Evolutionary conservation across 1,139 yeast genomes (phyloP).

Genomic region (Oligophagozyma castellii): DNA sequence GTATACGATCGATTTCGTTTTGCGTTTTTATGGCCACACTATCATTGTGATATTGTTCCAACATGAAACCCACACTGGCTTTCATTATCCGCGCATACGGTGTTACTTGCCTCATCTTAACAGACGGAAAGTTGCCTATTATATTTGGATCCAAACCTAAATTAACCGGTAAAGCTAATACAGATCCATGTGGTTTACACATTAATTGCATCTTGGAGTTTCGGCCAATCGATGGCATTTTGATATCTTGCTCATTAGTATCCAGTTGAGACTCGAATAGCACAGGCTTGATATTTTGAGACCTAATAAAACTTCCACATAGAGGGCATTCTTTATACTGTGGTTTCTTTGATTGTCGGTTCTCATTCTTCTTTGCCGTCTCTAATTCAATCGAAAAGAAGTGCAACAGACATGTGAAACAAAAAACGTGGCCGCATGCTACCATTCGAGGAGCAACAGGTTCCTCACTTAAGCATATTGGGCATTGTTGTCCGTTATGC

Average conservation of each 20-base stretch:
- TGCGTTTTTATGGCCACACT: conserved; percentile 37
- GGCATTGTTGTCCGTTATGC: conserved; percentile 66
- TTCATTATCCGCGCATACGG: conserved; percentile 48
- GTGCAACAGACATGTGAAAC: conserved; percentile 67
- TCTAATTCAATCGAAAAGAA: conserved; percentile 40
- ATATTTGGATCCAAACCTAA: conserved; percentile 24
- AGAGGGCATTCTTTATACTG: conserved; percentile 72
- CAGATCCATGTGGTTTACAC: conserved; percentile 48
- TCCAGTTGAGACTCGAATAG: conserved; percentile 29
- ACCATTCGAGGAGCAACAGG: conserved; percentile 93
- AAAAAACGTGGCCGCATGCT: conserved; percentile 85
- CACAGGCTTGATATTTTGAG: conserved; percentile 59
- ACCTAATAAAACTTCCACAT: conserved; percentile 51
- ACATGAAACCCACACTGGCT: conserved; percentile 43
- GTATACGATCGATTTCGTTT: conserved; percentile 40
- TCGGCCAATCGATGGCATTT: conserved; percentile 43
- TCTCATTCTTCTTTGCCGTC: conserved; percentile 17
- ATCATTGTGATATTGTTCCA: conserved; percentile 35
- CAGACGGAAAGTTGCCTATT: conserved; percentile 32
- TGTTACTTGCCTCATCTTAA: conserved; percentile 25
- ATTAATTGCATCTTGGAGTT: conserved; percentile 55
- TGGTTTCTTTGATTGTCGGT: conserved; percentile 24
- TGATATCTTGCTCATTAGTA: conserved; percentile 29
- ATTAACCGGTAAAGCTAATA: conserved; percentile 50
- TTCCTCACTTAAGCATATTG: conserved; percentile 76